Base-by-base conservation (phyloP, 257 asterid genomes). In the Apocynum venetum region DNA sequence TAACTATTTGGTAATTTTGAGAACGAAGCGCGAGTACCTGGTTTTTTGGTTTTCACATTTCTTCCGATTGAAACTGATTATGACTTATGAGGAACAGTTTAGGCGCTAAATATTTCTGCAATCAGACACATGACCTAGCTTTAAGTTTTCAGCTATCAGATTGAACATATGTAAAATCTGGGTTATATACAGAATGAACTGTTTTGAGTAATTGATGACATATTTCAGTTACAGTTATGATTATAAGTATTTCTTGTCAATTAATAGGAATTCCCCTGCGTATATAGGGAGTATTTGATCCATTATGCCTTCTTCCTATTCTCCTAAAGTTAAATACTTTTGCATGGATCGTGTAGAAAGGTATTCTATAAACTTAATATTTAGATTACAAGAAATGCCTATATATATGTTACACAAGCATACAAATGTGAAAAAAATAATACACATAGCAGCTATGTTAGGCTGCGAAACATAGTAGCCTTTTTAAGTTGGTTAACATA, bases 231-330 rank as follows among this genome's bases (percentile, higher is more conserved):
- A 35, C 17, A 31, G 41, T 36, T 51, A 14, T 35, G 63, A 72
- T 13, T 63, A 51, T 4, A 56, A 35, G 25, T 25, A 19, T 41
- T 35, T 8, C 40, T 72, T 46, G 38, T 51, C 25, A 49, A 59
- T 72, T 51, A 35, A 40, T 51, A 5, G 63, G 48, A 14, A 44
- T 8, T 71, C 59, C 20, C 4, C 38, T n/a, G 75, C 25, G 36
- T 36, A 12, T 48, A 31, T 48, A 5, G 19, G 38, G 25, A 47
- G 44, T 15, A 49, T 47, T 13, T n/a, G 59, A 48, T 46, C 75
- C 49, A 71, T 38, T 47, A 49, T 71, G 41, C 11, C 74, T 70
- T 70, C 74, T 70, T 70, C 20, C 3, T 46, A 41, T 43, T 68
- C 51, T 47, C 12, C 59, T 15, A 46, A 46, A 40, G 25, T 49